Evolutionary conservation across 176 grass and related monocot genomes (phyloP), one percentile per base, ranked within the genome.

Genomic region (Aechmea fasciata): DNA sequence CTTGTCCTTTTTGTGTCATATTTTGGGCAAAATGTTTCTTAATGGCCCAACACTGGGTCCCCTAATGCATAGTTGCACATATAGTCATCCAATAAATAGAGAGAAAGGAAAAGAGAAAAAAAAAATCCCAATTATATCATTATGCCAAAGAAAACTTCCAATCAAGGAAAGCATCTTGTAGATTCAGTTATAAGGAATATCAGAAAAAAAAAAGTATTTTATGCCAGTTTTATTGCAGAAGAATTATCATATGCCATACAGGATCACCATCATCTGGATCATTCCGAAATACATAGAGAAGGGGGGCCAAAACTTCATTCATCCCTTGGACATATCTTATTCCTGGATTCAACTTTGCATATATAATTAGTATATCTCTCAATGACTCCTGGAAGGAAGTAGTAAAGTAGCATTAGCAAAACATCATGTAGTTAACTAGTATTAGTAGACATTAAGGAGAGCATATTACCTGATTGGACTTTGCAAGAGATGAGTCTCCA

Each of bases 261-360:
- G 81, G 85, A 89, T 89, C 87, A 80, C 83, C 85, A 75, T 73
- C 64, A 83, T 92, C 92, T 51, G 88, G 83, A 70, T 92, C 92
- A 73, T 61, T 89, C 73, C 73, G 79, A 80, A 96, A 89, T 51
- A 96, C 73, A 87, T 82, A 96, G 63, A 89, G 89, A 75, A 96
- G 80, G 1, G 83, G 85, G 48, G 92, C 83, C 73, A 91, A 78
- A 78, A 96, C 78, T 86, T 92, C 88, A 63, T 92, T 96, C 92
- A 96, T 96, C 77, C 88, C 92, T 87, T 89, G 92, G 25, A 96
- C 92, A 71, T 96, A 96, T 89, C 88, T 82, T 78, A 89, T 84
- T 65, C 92, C 85, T 70, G 81, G 83, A 87, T 96, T 91, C 29
- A 96, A 70, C 75, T 96, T 96, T 48, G 92, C 88, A 76, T 87